phyloP scores from a whole-genome alignment of 1,284 basidiomycete species.

The Farysia itapuensis region DNA sequence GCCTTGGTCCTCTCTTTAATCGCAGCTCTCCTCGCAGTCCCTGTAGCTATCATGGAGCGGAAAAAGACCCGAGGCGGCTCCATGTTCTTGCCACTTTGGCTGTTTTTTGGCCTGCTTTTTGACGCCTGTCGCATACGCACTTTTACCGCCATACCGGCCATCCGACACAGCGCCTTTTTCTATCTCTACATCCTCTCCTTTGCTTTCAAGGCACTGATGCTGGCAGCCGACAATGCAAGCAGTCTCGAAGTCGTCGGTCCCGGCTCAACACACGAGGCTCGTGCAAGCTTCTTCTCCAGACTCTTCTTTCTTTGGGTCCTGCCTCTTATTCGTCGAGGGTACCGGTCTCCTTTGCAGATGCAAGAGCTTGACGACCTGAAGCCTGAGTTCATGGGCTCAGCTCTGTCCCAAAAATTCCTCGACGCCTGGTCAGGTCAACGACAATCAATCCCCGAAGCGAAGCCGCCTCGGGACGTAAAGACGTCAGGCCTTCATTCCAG shows the following conservation, averaged over 20 bases:
- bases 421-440: slow-evolving; percentile 11
- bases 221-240: slow-evolving; percentile 33
- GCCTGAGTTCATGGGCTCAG: slow-evolving; percentile 18
- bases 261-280: slow-evolving; percentile 27
- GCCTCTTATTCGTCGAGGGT: slow-evolving; percentile 33
- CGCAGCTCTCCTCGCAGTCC: slow-evolving; percentile 15
- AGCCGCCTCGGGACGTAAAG: neutral
- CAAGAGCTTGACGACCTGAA: slow-evolving; percentile 33
- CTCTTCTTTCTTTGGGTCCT: slow-evolving; percentile 43
- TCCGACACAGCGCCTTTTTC: slow-evolving; percentile 24
- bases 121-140: slow-evolving; percentile 37
- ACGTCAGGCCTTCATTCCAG: slow-evolving; percentile 1
- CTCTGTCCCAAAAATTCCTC: slow-evolving; percentile 16
- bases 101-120: slow-evolving; percentile 27
- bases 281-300: slow-evolving; percentile 40
- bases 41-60: slow-evolving; percentile 19
- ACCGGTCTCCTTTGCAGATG: slow-evolving; percentile 23
- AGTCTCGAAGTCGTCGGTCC: slow-evolving; percentile 8
- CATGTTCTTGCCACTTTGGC: slow-evolving; percentile 35
- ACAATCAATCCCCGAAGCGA: neutral
- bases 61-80: slow-evolving; percentile 31
- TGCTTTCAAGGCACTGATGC: slow-evolving; percentile 29
- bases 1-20: slow-evolving; percentile 25
- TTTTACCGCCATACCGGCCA: slow-evolving; percentile 19
- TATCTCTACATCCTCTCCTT: slow-evolving; percentile 20